These are phyloP conservation scores for Grigorovia humatica DNA, from an alignment of 805 yeast species.

Conservation along the genomic window DNA sequence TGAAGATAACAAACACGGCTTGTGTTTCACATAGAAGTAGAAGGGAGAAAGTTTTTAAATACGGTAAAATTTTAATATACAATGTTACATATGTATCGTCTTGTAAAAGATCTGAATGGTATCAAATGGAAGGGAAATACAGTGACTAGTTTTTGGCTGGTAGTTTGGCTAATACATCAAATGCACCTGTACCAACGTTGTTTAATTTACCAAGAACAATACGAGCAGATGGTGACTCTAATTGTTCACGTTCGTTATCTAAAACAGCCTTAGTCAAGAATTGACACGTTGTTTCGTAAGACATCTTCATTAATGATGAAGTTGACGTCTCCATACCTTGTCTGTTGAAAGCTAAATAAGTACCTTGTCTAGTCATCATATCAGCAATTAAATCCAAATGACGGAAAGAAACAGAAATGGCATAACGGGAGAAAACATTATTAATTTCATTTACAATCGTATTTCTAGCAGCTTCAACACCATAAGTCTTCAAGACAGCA, in stretches of 20 bases:
- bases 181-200: slow-evolving; percentile 92
- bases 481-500: slow-evolving; percentile 82
- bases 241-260: slow-evolving; percentile 78
- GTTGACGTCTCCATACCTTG: slow-evolving; percentile 96
- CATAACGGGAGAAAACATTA: slow-evolving; percentile 92
- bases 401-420: slow-evolving; percentile 83
- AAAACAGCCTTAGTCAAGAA: slow-evolving; percentile 93
- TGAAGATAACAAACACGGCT: not conserved
- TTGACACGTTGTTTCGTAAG: slow-evolving; percentile 96
- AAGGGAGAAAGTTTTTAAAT: not conserved
- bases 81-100: not conserved
- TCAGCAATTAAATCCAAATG: slow-evolving; percentile 96
- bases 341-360: slow-evolving; percentile 92
- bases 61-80: not conserved
- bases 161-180: slow-evolving; percentile 54
- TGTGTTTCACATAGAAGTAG: not conserved
- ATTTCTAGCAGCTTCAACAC: slow-evolving; percentile 98
- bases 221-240: slow-evolving; percentile 88
- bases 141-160: slow-evolving; percentile 10
- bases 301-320: slow-evolving; percentile 96
- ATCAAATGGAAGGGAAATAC: not conserved
- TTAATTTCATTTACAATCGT: slow-evolving; percentile 93
- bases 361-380: slow-evolving; percentile 98
- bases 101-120: not conserved
- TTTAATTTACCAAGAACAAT: slow-evolving; percentile 86